Percentiles rank a stretch among this genome's conserved stretches.
These are phyloP conservation scores for Verticillium dahliae DNA, from an alignment of 2,329 filamentous ascomycete species.

Conservation along the genomic window DNA sequence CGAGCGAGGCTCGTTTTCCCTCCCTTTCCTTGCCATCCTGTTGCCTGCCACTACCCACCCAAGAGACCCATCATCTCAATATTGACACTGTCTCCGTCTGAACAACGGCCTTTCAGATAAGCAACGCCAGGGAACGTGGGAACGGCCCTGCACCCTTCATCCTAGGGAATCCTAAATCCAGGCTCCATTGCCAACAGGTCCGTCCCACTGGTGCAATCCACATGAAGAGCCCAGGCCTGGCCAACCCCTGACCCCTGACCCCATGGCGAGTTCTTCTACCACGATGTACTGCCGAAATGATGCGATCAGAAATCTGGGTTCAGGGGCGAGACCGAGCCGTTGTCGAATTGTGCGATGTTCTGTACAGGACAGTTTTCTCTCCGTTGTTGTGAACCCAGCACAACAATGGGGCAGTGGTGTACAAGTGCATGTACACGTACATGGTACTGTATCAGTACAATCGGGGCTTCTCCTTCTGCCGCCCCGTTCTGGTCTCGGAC, in stretches of 20 bases:
- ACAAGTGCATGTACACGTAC: neutral
- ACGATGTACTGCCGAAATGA: neutral
- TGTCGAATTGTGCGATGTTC: neutral
- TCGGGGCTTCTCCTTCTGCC: neutral
- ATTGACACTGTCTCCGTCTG: neutral
- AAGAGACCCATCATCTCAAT: neutral
- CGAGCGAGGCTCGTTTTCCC: neutral
- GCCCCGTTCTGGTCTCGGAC: too few relatives aligned
- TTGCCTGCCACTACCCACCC: neutral
- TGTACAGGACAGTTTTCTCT: neutral
- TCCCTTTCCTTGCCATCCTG: neutral
- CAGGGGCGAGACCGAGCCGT: neutral
- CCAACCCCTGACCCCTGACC: neutral
- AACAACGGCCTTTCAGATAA: neutral
- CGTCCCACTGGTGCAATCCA: neutral
- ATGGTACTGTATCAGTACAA: neutral
- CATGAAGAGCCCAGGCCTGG: neutral
- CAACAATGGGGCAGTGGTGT: neutral
- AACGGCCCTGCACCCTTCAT: neutral
- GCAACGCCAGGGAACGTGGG: neutral
- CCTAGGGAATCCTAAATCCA: neutral
- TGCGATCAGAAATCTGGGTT: neutral
- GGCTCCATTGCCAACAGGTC: neutral
- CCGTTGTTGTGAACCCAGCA: neutral
- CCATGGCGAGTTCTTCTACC: neutral